Conservation (phyloP, 2,329 filamentous ascomycete genomes). For the Fusarium stilboides region DNA sequence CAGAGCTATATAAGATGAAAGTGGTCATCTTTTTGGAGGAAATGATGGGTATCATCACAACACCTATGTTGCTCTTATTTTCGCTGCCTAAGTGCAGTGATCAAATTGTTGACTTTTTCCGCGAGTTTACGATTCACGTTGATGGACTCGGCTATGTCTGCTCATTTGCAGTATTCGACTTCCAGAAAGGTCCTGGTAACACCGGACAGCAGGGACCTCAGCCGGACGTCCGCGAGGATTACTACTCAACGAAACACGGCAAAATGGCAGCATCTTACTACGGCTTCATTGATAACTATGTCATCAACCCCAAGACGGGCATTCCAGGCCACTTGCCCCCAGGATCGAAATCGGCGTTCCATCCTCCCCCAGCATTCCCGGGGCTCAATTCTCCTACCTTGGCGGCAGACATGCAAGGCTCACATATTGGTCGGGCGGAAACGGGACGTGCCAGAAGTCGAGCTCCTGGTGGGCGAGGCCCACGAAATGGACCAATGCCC, state of each 20-base stretch:
- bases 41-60: conserved; percentile 91
- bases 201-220: conserved; percentile 57
- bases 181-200: conserved; percentile 81
- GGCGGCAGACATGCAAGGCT: conserved; percentile 69
- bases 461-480: conserved; percentile 53
- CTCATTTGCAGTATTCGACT: conserved; percentile 97
- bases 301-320: conserved; percentile 78
- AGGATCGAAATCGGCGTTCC: conserved; percentile 70
- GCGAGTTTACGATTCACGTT: conserved; percentile 97
- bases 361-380: conserved; percentile 83
- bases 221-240: conserved; percentile 86
- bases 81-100: conserved; percentile 91
- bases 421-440: conserved; percentile 60
- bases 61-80: conserved; percentile 89
- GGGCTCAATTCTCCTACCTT: conserved; percentile 75
- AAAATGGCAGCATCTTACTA: conserved; percentile 99
- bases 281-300: conserved; percentile 94
- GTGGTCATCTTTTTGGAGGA: conserved; percentile 94
- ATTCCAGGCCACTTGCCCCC: conserved; percentile 73
- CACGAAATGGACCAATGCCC: conserved; percentile 58
- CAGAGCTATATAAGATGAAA: conserved; percentile 91
- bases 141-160: conserved; percentile 97
- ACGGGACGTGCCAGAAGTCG: conserved; percentile 63
- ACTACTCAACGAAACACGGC: conserved; percentile 94
- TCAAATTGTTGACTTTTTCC: conserved; percentile 96